Evolutionary conservation across 495 filamentous ascomycete species (phyloP), one percentile per base, ranked within the genome.

Genomic region (Neurospora pannonica): DNA sequence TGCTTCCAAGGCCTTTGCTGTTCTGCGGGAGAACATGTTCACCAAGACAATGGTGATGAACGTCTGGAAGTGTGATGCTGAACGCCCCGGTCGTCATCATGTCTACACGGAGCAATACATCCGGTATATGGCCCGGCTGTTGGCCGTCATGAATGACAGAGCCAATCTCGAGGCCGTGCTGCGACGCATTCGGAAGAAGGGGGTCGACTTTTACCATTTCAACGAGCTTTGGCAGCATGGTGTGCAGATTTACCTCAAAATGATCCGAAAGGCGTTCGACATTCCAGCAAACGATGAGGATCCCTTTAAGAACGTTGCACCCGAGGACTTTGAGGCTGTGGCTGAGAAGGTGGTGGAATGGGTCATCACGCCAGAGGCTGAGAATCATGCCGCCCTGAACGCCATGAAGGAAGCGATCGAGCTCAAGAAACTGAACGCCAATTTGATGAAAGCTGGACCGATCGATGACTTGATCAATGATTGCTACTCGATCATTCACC

Each of bases 51-150:
- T 97, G 90, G 90, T 91, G 7, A 90, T 97, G 76, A 93, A 97
- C 81, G 95, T 99, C 15, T 99, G 96, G 96, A 94, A 93, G 74
- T 97, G 96, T 31, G 95, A 97, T 71, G 89, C 91, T 72, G 96
- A 99, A 82, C 90, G 96, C 24, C 90, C 94, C 6, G 96, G 96
- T 0, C 87, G 96, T 54, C 97, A 98, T 78, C 96, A 96, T 78
- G 93, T 98, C 42, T 99, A 97, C 82, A 98, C 93, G 19, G 90
- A 92, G 70, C 91, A 92, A 72, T 99, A 99, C 81, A 92, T 94
- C 6, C 87, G 90, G 43, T 95, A 94, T 76, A 92, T 97, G 79
- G 87, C 92, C 39, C 82, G 85, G 46, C 85, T 99, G 13, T 87
- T 98, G 19, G 88, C 89, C 71, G 86, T 92, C 70, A 85, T 94